phyloP scores from a whole-genome alignment of 441 rosid genomes.

The Raphanus hybrid region DNA sequence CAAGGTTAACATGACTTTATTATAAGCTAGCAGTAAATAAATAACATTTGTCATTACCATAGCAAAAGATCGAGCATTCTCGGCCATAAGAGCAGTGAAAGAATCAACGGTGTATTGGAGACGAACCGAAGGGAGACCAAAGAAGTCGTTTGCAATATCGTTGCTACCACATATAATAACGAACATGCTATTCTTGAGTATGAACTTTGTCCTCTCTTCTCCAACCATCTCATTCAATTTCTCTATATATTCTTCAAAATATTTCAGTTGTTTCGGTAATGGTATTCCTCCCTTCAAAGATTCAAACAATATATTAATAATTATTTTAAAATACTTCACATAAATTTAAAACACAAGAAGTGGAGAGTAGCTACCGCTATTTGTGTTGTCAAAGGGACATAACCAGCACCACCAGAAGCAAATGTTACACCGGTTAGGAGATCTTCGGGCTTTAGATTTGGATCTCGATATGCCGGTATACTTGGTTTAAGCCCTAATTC shows the following conservation, averaged over 20 bases:
- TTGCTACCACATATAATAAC: constrained; percentile 60
- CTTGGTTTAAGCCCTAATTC: constrained; percentile 59
- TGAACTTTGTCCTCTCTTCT: constrained; percentile 46
- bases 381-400: constrained; percentile 21
- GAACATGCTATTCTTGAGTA: constrained; percentile 45
- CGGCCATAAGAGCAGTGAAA: constrained; percentile 54
- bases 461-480: constrained; percentile 69
- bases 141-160: constrained; percentile 66
- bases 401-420: constrained; percentile 72
- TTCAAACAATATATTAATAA: neutral
- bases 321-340: neutral
- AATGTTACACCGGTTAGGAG: constrained; percentile 77
- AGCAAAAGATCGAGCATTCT: constrained; percentile 51
- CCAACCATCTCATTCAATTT: constrained; percentile 52
- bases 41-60: constrained; percentile 43
- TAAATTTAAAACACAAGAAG: neutral
- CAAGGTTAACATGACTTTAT: neutral
- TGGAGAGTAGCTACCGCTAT: constrained; percentile 17
- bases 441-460: constrained; percentile 51
- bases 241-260: constrained; percentile 55
- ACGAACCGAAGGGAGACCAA: constrained; percentile 35
- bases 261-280: constrained; percentile 49
- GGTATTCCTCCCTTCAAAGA: constrained; percentile 43
- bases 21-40: neutral
- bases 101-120: constrained; percentile 47